Percentiles rank a stretch among this genome's conserved stretches.
Evolutionary conservation across 148 eudicot genomes (phyloP).

Genomic region (Rhododendron molle): DNA sequence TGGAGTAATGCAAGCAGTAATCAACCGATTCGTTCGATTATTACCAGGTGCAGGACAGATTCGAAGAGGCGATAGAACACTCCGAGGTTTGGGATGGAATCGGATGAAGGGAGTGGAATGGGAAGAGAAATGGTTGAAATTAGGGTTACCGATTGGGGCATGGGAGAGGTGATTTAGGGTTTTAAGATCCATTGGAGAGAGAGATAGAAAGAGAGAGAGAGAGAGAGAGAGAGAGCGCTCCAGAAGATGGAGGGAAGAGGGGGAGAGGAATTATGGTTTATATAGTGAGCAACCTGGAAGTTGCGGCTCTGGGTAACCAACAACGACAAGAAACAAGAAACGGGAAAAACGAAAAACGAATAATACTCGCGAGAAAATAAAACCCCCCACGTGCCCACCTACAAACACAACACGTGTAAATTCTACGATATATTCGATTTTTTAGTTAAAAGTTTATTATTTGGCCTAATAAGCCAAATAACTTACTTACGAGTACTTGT

Average conservation of each 20-base stretch:
- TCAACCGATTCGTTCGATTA: background rate
- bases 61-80: background rate
- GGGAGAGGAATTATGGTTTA: background rate
- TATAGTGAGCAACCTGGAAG: background rate
- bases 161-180: conserved; percentile 12
- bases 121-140: background rate
- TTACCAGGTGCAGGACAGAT: background rate
- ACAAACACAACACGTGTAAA: no score
- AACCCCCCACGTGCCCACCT: no score
- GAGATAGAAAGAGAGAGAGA: background rate
- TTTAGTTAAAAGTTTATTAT: no score
- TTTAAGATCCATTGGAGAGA: conserved; percentile 19
- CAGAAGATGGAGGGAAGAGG: background rate
- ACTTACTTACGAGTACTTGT: no score
- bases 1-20: conserved; percentile 26
- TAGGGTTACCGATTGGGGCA: background rate
- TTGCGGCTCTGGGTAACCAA: background rate
- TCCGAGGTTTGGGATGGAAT: background rate
- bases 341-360: background rate
- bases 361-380: no score
- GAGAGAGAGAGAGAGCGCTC: background rate
- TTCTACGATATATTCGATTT: no score
- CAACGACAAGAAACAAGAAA: background rate
- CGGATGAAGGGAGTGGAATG: background rate
- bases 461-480: no score